phyloP scores from a whole-genome alignment of 2,329 filamentous ascomycete species.

The Teratosphaeriaceae sp. region DNA sequence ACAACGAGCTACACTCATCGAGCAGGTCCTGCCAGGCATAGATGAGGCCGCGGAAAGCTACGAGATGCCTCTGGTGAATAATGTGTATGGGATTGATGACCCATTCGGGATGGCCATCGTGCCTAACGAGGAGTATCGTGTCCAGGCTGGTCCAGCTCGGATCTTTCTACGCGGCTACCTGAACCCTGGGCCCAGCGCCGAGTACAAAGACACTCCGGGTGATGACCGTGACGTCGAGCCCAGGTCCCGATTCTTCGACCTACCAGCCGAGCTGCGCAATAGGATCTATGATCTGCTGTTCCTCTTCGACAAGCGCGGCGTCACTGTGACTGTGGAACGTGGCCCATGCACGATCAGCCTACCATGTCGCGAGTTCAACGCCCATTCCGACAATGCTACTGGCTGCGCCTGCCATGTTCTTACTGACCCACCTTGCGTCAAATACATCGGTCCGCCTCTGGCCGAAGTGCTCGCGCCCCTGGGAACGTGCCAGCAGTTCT shows the following conservation, averaged over 20 bases:
- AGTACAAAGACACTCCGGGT: no score
- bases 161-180: conserved; percentile 3
- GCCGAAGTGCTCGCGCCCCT: conserved; percentile 8
- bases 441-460: no score
- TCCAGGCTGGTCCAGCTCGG: background rate
- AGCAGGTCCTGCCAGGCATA: background rate
- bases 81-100: background rate
- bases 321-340: background rate
- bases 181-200: background rate
- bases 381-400: background rate
- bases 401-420: background rate
- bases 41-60: background rate
- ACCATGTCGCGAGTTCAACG: background rate
- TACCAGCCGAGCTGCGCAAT: conserved; percentile 5
- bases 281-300: conserved; percentile 7
- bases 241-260: conserved; percentile 3
- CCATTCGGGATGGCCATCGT: background rate
- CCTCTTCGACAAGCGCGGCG: background rate
- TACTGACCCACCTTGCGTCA: no score
- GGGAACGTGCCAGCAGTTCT: conserved; percentile 10
- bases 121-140: background rate
- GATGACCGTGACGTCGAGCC: no score
- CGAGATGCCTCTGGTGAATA: background rate
- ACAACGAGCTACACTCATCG: no score
- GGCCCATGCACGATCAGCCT: background rate